Evolutionary conservation across 371 early-diverging fungal genomes (phyloP).

Genomic region (Syncephalis plumigaleata): DNA sequence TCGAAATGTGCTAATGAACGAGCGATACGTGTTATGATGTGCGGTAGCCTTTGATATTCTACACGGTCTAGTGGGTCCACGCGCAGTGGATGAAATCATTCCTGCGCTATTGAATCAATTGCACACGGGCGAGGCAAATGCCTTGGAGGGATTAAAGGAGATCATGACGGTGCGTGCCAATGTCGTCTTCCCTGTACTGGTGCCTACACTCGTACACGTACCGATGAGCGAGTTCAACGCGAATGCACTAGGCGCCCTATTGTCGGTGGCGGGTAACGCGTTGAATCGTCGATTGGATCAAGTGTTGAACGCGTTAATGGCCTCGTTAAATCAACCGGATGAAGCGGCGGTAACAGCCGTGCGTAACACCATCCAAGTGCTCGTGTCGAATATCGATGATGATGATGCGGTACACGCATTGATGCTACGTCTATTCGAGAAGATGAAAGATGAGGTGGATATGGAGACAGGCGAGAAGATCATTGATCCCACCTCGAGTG

Average conservation of each 20-base stretch:
- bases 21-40: conserved; percentile 3
- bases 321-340: conserved; percentile 41
- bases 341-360: conserved; percentile 51
- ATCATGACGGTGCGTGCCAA: conserved; percentile 90
- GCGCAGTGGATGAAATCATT: conserved; percentile 81
- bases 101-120: conserved; percentile 74
- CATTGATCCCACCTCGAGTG: no score
- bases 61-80: conserved; percentile 74
- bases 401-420: conserved; percentile 57
- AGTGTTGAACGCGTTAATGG: conserved; percentile 68
- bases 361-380: conserved; percentile 36
- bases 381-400: conserved; percentile 51
- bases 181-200: conserved; percentile 90
- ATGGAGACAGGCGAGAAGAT: no score
- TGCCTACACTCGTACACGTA: conserved; percentile 73
- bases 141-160: conserved; percentile 87
- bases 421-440: conserved; percentile 48
- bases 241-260: conserved; percentile 69
- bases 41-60: conserved; percentile 73
- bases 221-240: conserved; percentile 88
- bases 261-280: conserved; percentile 80
- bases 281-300: conserved; percentile 61
- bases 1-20: no score
- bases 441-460: conserved; percentile 5
- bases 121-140: conserved; percentile 42